Conservation (phyloP, 2,329 filamentous ascomycete genomes). For the Talaromyces sp. region DNA sequence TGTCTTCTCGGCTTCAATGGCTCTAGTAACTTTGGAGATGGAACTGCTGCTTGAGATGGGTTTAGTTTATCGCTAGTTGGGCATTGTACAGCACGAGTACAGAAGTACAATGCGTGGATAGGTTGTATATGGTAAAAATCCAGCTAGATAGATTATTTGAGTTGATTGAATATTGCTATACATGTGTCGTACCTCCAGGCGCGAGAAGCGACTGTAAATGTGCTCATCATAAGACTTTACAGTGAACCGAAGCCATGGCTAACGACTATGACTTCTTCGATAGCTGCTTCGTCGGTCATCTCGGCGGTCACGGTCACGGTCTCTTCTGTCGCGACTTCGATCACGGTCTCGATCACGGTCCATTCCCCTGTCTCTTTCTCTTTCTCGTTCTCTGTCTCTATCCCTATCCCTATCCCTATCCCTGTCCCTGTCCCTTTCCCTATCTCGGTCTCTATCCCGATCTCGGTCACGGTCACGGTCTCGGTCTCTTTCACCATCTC, state of each 20-base stretch:
- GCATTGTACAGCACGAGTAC: background rate
- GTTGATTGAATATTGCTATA: background rate
- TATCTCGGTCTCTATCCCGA: constrained; percentile 16
- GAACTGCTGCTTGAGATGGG: no score
- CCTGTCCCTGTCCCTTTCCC: constrained; percentile 18
- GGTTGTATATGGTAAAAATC: background rate
- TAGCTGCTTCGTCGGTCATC: constrained; percentile 20
- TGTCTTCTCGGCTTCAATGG: no score
- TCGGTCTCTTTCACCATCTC: background rate
- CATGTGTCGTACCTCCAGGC: background rate
- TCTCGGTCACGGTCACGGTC: constrained; percentile 24
- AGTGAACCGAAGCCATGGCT: background rate
- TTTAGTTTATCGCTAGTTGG: no score
- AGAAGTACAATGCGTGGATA: background rate
- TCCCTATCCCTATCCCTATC: constrained; percentile 23
- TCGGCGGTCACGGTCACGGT: constrained; percentile 12
- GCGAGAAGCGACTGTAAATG: background rate
- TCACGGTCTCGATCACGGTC: constrained; percentile 23
- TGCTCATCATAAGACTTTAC: no score
- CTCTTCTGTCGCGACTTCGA: constrained; percentile 21
- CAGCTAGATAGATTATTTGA: background rate
- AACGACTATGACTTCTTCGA: constrained; percentile 21
- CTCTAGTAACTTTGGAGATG: no score
- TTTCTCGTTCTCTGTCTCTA: background rate
- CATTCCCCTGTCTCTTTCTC: constrained; percentile 22